Base-by-base conservation (phyloP, 2,329 filamentous ascomycete species). In the Colletotrichum melonis region DNA sequence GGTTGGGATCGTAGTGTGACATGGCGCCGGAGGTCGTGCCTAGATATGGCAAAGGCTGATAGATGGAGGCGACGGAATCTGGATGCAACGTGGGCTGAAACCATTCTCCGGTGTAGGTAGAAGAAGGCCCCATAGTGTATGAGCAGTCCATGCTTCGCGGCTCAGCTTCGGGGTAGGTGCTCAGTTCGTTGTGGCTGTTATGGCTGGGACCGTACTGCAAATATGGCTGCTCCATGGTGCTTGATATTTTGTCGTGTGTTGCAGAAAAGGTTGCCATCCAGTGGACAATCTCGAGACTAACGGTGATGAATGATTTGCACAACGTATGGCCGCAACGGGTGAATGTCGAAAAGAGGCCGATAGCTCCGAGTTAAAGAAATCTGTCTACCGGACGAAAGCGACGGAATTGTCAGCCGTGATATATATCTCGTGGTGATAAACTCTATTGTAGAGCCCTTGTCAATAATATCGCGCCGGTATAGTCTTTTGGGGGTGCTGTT, bases 391-490 rank as follows among this genome's bases (percentile, higher is more conserved):
- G 14, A n/a, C 35, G 32, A 55, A 55, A 26, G n/a, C n/a, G 22
- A 60, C 9, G 9, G 24, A 46, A 55, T 38, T 26, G 11, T 7
- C 3, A 28, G 19, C 28, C 26, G 54, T 19, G 67, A 69, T 69
- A 67, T 70, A 60, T 67, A 70, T 55, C 38, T 24, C 26, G 24
- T 38, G 8, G 30, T 38, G 24, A 55, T 42, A 24, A 59, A 67
- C 63, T 68, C 52, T 59, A 42, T 67, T 67, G 9, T n/a, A 14
- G 38, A 38, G 19, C 55, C 55, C 55, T 3, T 49, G 54, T 54
- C 68, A 52, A 67, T 70, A 67, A 38, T 22, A 14, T 24, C 22
- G 63, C 30, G 9, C 16, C 28, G 19, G 42, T 67, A 67, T 70
- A 55, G n/a, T n/a, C 26, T 19, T 60, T 60, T 67, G 68, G 38